A percentile compares a stretch with the other conserved stretches of the same genome.
These are phyloP conservation scores for Xylaria hypoxylon DNA, from an alignment of 2,329 filamentous ascomycete genomes.

Conservation along the genomic window DNA sequence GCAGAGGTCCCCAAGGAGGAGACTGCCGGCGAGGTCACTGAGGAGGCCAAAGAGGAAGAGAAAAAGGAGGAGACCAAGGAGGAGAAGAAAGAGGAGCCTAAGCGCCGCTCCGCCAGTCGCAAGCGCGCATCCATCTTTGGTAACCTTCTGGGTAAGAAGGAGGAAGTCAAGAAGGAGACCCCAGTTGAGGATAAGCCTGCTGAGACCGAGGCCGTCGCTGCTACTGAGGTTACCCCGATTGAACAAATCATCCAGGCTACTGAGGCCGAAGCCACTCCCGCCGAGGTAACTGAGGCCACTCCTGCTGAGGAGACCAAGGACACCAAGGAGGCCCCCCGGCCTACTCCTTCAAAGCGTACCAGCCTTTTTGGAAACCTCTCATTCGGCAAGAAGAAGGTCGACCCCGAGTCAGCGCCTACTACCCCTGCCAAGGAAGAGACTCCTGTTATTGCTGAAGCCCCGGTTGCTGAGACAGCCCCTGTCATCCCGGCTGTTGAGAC, in stretches of 20 bases:
- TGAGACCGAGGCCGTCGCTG: conserved; percentile 49
- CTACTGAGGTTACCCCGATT: conserved; percentile 49
- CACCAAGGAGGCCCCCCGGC: conserved; percentile 57
- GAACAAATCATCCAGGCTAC: conserved; percentile 41
- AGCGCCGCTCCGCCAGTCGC: conserved; percentile 72
- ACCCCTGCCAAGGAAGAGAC: conserved; percentile 58
- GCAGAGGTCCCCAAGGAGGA: conserved; percentile 51
- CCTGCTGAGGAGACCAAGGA: conserved; percentile 53
- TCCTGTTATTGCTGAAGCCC: conserved; percentile 49
- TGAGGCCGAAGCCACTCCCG: conserved; percentile 50
- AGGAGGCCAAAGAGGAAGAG: conserved; percentile 61
- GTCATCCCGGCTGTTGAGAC: conserved; percentile 71
- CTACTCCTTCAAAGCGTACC: conserved; percentile 64
- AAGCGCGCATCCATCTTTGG: conserved; percentile 76
- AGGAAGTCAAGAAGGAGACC: conserved; percentile 55
- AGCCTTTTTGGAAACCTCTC: conserved; percentile 67
- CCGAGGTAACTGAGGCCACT: conserved; percentile 43
- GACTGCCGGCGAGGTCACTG: conserved; percentile 47
- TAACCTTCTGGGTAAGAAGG: conserved; percentile 67
- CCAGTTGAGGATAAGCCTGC: conserved; percentile 54
- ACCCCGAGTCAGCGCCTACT: conserved; percentile 58
- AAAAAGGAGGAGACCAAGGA: conserved; percentile 55
- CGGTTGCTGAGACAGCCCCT: conserved; percentile 64
- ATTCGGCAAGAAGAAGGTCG: conserved; percentile 69
- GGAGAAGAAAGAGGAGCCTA: conserved; percentile 67